Evolutionary conservation across 2,329 filamentous ascomycete genomes (phyloP), one percentile per base, ranked within the genome.

Genomic region (Scedosporium apiospermum): DNA sequence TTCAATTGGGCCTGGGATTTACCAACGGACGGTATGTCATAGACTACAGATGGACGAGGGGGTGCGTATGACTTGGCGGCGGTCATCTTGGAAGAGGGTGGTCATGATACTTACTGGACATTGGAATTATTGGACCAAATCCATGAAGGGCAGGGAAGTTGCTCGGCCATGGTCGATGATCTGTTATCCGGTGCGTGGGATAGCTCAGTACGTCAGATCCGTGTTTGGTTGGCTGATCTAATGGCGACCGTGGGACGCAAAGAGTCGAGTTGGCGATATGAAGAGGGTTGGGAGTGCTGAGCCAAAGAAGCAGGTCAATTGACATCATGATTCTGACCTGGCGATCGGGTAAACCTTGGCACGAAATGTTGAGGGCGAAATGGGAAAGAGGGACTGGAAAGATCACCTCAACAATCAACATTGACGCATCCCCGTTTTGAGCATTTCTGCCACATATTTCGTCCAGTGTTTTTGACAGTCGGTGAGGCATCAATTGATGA

Each of bases 111-210:
- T n/a, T 58, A 64, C 63, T 64, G 63, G 21, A 63, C 61, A 62
- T 64, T 63, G 30, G 63, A 63, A 30, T 59, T 53, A 34, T 41
- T 34, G n/a, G 63, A 64, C 23, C 44, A 60, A 46, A 63, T 26
- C 62, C 62, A 63, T 4, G 62, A 44, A 57, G 62, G 62, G 57
- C 62, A 63, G 21, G 58, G 62, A 21, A 55, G 57, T 26, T 23
- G 23, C 6, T 62, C 26, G 16, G 51, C 34, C 60, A 62, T 57
- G 27, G 27, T 18, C n/a, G 34, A 62, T 26, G 12, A 57, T 57
- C 53, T 12, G 16, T 57, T 57, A 30, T 57, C 53, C 23, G 3
- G 53, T 5, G 53, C 23, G 53, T 16, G 10, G 10, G 23, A 57
- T n/a, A 30, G 12, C 18, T 30, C 18, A 12, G 10, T 4, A 27